phyloP scores from a whole-genome alignment of 192 early-diverging fungal genomes.

The Polychytrium aggregatum region DNA sequence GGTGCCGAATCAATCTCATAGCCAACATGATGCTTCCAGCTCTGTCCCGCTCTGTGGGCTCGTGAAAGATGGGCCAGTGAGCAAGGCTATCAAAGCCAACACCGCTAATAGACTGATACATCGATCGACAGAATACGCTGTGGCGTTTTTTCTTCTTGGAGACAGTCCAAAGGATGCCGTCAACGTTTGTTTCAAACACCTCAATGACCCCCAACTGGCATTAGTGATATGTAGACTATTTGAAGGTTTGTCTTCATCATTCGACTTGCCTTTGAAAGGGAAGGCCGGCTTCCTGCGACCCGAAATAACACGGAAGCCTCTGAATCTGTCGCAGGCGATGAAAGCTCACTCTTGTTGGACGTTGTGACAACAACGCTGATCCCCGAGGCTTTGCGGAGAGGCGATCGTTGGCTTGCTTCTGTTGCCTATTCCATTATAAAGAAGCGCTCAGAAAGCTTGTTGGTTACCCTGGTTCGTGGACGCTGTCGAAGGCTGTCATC shows the following conservation, averaged over 20 bases:
- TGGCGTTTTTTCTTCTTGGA: conserved; percentile 88
- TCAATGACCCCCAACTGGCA: conserved; percentile 87
- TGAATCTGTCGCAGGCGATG: conserved; percentile 50
- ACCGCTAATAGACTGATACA: too few species aligned
- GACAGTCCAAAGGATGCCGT: conserved; percentile 83
- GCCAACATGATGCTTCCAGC: too few species aligned
- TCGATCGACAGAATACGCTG: too few species aligned
- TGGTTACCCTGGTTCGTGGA: conserved; percentile 16
- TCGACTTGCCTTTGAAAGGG: too few species aligned
- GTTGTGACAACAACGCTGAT: conserved; percentile 34
- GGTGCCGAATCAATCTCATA: too few species aligned
- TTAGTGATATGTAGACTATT: too few species aligned
- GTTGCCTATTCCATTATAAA: conserved; percentile 47
- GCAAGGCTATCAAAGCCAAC: too few species aligned
- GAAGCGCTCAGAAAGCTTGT: conserved; percentile 43
- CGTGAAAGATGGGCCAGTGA: too few species aligned
- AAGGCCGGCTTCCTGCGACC: too few species aligned
- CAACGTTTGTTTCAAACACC: conserved; percentile 80
- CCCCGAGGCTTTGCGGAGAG: conserved; percentile 35
- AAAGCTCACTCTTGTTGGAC: conserved; percentile 42
- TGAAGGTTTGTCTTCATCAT: too few species aligned
- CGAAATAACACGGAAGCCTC: too few species aligned
- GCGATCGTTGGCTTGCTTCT: conserved; percentile 58
- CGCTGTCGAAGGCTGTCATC: neutral
- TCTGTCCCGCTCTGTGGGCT: too few species aligned